Conservation (phyloP, 2,329 filamentous ascomycete genomes). For the Lecanicillium sp. region DNA sequence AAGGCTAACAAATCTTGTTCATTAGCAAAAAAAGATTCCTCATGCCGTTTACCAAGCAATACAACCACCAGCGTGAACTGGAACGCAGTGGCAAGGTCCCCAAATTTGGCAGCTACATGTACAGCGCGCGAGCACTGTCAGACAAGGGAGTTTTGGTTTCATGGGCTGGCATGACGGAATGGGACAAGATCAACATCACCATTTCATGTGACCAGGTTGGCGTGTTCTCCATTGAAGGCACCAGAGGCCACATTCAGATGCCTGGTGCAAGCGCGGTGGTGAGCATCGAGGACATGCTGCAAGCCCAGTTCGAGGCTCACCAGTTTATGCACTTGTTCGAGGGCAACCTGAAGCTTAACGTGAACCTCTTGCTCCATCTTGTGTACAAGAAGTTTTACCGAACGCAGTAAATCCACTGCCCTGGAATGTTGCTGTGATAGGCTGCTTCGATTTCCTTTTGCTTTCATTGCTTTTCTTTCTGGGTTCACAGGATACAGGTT, state of each 20-base stretch:
- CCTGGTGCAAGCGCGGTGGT: conserved; percentile 85
- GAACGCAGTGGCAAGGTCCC: conserved; percentile 87
- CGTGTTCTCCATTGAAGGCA: conserved; percentile 86
- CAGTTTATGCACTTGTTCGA: conserved; percentile 96
- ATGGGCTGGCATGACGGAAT: conserved; percentile 83
- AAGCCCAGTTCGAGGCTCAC: conserved; percentile 94
- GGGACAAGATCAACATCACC: conserved; percentile 87
- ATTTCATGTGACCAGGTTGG: conserved; percentile 92
- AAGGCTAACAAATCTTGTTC: conserved; percentile 11
- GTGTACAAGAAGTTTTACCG: conserved; percentile 98
- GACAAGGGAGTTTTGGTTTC: conserved; percentile 91
- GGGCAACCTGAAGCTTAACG: conserved; percentile 76
- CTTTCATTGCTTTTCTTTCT: background rate
- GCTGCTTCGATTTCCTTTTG: conserved; percentile 4
- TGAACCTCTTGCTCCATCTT: conserved; percentile 92
- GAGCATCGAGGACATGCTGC: conserved; percentile 84
- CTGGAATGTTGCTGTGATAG: background rate
- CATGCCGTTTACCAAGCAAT: conserved; percentile 95
- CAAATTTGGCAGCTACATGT: conserved; percentile 97
- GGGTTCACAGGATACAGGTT: conserved; percentile 3
- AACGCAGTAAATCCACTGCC: conserved; percentile 40
- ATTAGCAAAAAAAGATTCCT: conserved; percentile 80
- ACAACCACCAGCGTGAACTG: conserved; percentile 95
- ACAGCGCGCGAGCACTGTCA: conserved; percentile 77
- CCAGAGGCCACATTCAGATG: conserved; percentile 87